These are phyloP conservation scores for Flaveria ramosissima DNA, from an alignment of 129 eudicot genomes.

Conservation along the genomic window DNA sequence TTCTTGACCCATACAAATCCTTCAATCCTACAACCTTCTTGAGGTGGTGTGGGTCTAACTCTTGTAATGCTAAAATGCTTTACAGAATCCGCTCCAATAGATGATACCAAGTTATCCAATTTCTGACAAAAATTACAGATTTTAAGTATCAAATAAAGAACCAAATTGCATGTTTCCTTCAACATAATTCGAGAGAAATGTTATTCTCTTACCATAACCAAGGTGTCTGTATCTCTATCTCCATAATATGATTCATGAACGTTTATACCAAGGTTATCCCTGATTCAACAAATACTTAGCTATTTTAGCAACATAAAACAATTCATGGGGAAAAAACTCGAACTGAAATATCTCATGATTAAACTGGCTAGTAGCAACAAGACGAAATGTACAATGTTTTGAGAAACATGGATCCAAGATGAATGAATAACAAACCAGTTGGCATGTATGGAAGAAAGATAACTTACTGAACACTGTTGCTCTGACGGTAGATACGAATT, in stretches of 20 bases:
- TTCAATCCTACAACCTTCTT: slow-evolving; percentile 91
- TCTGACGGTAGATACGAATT: slow-evolving; percentile 85
- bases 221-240: slow-evolving; percentile 86
- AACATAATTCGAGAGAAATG: neutral
- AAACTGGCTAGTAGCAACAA: neutral
- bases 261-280: slow-evolving; percentile 70
- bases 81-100: slow-evolving; percentile 46
- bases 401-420: neutral
- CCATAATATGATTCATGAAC: slow-evolving; percentile 91
- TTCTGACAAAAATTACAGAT: slow-evolving; percentile 44
- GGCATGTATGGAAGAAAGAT: slow-evolving; percentile 18
- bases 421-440: slow-evolving; percentile 18
- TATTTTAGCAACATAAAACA: slow-evolving; percentile 18
- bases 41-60: slow-evolving; percentile 57
- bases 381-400: neutral
- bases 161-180: neutral
- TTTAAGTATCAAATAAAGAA: neutral
- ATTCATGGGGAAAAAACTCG: neutral
- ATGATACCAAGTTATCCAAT: slow-evolving; percentile 60
- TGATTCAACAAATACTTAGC: slow-evolving; percentile 28
- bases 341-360: neutral
- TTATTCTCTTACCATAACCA: slow-evolving; percentile 59
- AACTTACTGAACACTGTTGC: slow-evolving; percentile 56
- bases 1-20: slow-evolving; percentile 84
- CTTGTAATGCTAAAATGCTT: slow-evolving; percentile 33